Percentiles rank a stretch among this genome's conserved stretches.
phyloP scores from a whole-genome alignment of 2,329 filamentous ascomycete genomes.

The Chaetomium sp. region DNA sequence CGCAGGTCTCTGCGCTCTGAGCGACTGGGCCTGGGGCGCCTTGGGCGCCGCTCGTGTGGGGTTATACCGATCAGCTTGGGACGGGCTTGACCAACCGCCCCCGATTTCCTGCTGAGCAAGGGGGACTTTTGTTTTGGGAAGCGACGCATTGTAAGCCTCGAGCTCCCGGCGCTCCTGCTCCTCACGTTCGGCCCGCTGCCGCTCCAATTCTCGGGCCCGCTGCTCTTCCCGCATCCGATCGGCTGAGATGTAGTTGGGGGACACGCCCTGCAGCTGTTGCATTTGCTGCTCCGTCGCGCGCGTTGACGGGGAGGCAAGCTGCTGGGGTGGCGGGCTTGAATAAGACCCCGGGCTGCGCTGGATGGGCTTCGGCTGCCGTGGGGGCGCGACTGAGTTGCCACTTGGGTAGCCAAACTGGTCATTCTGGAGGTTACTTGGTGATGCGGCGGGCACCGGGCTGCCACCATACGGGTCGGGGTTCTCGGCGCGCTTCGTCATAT shows the following conservation, averaged over 20 bases:
- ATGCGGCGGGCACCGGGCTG: constrained; percentile 66
- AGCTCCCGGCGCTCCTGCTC: constrained; percentile 74
- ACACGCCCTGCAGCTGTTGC: constrained; percentile 58
- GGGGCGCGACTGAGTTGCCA: constrained; percentile 65
- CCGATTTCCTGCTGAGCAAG: constrained; percentile 89
- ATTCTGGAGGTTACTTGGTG: constrained; percentile 57
- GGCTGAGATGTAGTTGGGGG: constrained; percentile 56
- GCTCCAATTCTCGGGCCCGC: constrained; percentile 64
- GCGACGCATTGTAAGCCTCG: constrained; percentile 85
- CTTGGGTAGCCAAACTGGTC: constrained; percentile 65
- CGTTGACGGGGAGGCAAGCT: constrained; percentile 43
- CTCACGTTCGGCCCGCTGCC: constrained; percentile 57
- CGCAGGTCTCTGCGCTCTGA: constrained; percentile 77
- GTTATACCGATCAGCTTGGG: constrained; percentile 70
- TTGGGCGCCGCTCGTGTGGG: constrained; percentile 79
- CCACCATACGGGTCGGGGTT: constrained; percentile 67
- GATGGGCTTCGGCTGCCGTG: constrained; percentile 64
- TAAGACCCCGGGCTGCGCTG: constrained; percentile 48
- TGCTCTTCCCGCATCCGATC: constrained; percentile 58
- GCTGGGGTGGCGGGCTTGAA: constrained; percentile 43
- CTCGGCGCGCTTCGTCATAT: constrained; percentile 74
- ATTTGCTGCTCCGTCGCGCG: constrained; percentile 52
- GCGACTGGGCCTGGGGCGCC: constrained; percentile 54
- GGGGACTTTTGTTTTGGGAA: constrained; percentile 79
- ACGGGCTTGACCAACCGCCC: constrained; percentile 64